Evolutionary conservation across 257 asterid species (phyloP), one percentile per base, ranked within the genome.

Genomic region (Ophiorrhiza pumila): DNA sequence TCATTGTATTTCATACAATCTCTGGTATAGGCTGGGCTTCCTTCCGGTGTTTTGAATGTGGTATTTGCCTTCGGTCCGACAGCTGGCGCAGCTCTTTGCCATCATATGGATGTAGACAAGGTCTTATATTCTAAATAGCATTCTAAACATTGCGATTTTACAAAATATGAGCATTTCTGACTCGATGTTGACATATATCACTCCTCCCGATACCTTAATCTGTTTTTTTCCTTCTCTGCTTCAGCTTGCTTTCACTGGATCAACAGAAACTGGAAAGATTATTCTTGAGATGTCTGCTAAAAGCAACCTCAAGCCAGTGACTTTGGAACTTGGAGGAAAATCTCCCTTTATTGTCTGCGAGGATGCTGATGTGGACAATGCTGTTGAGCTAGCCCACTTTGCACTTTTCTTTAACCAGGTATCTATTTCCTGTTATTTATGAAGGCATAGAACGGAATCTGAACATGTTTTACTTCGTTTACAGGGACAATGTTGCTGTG

Each of bases 101-200:
- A 85, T 77, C 99, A 95, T 83, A 95, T 92, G 99, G n/a, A 92
- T 71, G 99, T 95, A 76, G 99, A 95, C 84, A 90, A 95, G 98
- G 99, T 95, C 85, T 56, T 12, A 5, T 43, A 14, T 74, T 56
- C n/a, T 34, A 17, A 12, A 17, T 32, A 49, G 31, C 71, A 20
- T 50, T 68, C 41, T 23, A 32, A 49, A 15, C 46, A 34, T 74
- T 27, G 2, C 18, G 6, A 65, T 45, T 73, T 1, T 3, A n/a
- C 1, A 25, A 11, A 23, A 9, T 12, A 27, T 15, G 1, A 14
- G 4, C 27, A 11, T 52, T 56, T 55, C 22, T 42, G 7, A 74
- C 22, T 31, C 20, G n/a, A 12, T 22, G 13, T 43, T 57, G 18
- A n/a, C 49, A 53, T 15, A 56, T 53, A 12, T 46, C 34, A n/a